Base-by-base conservation (phyloP, 345 rosid genomes). In the Anastatica hierochuntica region DNA sequence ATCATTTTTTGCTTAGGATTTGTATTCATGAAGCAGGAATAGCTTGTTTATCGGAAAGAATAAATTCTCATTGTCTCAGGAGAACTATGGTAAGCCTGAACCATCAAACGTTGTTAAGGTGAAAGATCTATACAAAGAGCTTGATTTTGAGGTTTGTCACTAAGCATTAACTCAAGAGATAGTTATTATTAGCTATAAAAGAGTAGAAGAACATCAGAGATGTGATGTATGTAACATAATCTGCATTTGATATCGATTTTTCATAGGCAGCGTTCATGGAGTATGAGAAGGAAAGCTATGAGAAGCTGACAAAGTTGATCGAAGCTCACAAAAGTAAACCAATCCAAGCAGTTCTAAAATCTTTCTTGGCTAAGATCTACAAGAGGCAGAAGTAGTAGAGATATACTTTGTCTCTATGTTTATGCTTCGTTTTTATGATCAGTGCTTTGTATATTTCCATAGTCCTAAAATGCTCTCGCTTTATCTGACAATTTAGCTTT, bases 341-440 rank as follows among this genome's bases (percentile, higher is more conserved):
- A 43, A 81, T 88, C 56, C 86, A 82, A 62, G 82, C 82, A 40
- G 90, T 88, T 62, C 76, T 88, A 75, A 84, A 80, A 76, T 82
- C 95, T 2, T 88, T 88, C 69, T 52, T 82, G 81, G 86, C 67
- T 8, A 88, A 88, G 76, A 88, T 88, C 63, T 88, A 84, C 81
- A 82, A 84, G 86, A 84, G 96, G 67, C 77, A 78, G 66, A 84
- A 80, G 66, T 80, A 71, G 69, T 45, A n/a, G n/a, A n/a, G n/a
- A n/a, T n/a, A n/a, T n/a, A n/a, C n/a, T n/a, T n/a, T n/a, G n/a
- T n/a, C n/a, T n/a, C n/a, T n/a, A n/a, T n/a, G n/a, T n/a, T n/a
- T n/a, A n/a, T n/a, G n/a, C n/a, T n/a, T n/a, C n/a, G n/a, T n/a
- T n/a, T n/a, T n/a, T n/a, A n/a, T n/a, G n/a, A n/a, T n/a, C n/a